phyloP scores from a whole-genome alignment of 116 monocot species.

The Posidonia oceanica region DNA sequence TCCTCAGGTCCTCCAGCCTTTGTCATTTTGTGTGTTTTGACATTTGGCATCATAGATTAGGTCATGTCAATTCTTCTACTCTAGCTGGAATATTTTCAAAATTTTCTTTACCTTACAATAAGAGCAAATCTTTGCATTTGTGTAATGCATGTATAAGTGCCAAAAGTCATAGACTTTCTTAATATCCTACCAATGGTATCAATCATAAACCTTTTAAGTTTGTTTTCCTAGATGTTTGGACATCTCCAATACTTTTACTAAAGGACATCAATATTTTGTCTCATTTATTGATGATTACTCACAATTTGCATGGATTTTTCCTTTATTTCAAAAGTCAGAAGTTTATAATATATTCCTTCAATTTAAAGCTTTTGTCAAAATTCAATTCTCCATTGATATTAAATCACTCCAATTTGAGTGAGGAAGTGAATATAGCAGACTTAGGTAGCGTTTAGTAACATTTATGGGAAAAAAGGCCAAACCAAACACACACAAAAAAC shows the following conservation, averaged over 20 bases:
- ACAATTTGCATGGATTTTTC: neutral
- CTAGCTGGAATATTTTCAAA: no score
- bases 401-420: neutral
- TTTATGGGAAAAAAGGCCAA: no score
- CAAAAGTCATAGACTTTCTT: neutral
- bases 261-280: conserved; percentile 2
- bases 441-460: neutral
- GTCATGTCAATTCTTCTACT: no score
- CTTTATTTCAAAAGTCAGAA: neutral
- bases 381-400: neutral
- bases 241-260: neutral
- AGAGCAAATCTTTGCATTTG: neutral
- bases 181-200: neutral
- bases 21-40: no score
- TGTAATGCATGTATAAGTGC: neutral
- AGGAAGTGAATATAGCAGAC: neutral
- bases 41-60: no score
- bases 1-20: no score
- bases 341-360: neutral
- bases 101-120: no score
- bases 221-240: conserved; percentile 7
- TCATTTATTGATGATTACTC: conserved; percentile 6
- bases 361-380: neutral
- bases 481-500: no score
- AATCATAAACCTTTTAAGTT: neutral